Evolutionary conservation across 257 asterid species (phyloP).

Genomic region (Henckelia pumila): DNA sequence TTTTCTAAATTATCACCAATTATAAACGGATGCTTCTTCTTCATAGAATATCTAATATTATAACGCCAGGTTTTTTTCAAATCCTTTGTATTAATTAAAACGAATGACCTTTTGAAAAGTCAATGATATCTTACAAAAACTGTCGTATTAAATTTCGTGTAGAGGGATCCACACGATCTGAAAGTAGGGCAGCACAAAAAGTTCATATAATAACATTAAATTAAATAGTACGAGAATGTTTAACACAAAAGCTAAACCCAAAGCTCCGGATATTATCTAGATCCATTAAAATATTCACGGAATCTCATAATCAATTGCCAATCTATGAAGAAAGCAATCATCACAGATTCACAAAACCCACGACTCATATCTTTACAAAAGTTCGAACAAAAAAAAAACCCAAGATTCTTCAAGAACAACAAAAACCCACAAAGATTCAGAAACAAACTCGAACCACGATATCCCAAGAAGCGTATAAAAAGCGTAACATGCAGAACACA

Average conservation of each 20-base stretch:
- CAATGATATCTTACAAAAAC: too few species aligned
- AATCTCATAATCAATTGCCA: slow-evolving; percentile 14
- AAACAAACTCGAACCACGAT: background rate
- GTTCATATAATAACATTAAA: background rate
- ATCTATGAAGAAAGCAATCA: background rate
- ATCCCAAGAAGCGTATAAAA: slow-evolving; percentile 5
- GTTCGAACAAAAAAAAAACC: background rate
- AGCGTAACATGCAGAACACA: slow-evolving; percentile 1
- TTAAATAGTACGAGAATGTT: background rate
- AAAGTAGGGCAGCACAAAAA: background rate
- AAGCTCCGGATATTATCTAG: background rate
- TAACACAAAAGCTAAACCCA: background rate
- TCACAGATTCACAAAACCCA: background rate
- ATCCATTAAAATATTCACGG: slow-evolving; percentile 11
- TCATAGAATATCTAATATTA: background rate
- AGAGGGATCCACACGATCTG: background rate
- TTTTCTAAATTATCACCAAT: too few species aligned
- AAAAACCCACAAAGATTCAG: background rate
- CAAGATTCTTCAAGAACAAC: background rate
- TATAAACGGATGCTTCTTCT: background rate
- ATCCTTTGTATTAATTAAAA: too few species aligned
- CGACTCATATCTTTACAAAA: background rate
- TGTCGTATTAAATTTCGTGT: too few species aligned
- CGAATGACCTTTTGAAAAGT: background rate
- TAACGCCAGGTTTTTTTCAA: background rate